Percentiles rank a stretch among this genome's conserved stretches.
Evolutionary conservation across 176 grass and related monocot species (phyloP).

Genomic region (Carex pumila): DNA sequence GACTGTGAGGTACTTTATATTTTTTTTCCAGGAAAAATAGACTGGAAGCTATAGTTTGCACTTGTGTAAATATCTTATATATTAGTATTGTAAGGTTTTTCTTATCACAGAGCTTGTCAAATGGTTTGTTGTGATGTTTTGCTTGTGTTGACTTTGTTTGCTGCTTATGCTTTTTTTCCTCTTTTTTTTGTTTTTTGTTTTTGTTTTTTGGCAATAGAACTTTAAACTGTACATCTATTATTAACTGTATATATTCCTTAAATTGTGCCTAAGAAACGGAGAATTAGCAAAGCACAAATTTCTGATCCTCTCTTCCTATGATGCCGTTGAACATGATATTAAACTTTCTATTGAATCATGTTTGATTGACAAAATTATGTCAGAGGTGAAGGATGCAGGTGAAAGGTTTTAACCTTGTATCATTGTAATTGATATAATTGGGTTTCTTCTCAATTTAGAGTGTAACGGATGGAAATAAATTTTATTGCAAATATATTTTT

Average conservation of each 20-base stretch:
- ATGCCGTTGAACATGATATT: neutral
- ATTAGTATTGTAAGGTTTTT: neutral
- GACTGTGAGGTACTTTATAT: too few relatives aligned
- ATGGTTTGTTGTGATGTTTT: neutral
- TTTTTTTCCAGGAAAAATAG: neutral
- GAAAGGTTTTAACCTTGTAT: too few relatives aligned
- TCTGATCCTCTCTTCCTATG: neutral
- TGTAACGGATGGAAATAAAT: too few relatives aligned
- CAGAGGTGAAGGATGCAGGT: too few relatives aligned
- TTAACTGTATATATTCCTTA: neutral
- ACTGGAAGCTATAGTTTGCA: neutral
- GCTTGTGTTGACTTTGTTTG: neutral
- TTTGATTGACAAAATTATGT: too few relatives aligned
- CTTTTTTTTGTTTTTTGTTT: neutral
- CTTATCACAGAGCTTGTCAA: neutral
- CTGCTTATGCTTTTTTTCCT: neutral
- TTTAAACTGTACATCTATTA: neutral
- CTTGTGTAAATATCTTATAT: neutral
- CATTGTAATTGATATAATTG: too few relatives aligned
- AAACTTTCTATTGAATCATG: too few relatives aligned
- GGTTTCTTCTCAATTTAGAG: too few relatives aligned
- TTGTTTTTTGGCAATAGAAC: neutral
- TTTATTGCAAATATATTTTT: too few relatives aligned
- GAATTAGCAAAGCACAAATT: neutral
- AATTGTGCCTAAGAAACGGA: neutral